Evolutionary conservation across 1,284 basidiomycete species (phyloP), one percentile per base, ranked within the genome.

Genomic region (Fistulinella cinereoalba): DNA sequence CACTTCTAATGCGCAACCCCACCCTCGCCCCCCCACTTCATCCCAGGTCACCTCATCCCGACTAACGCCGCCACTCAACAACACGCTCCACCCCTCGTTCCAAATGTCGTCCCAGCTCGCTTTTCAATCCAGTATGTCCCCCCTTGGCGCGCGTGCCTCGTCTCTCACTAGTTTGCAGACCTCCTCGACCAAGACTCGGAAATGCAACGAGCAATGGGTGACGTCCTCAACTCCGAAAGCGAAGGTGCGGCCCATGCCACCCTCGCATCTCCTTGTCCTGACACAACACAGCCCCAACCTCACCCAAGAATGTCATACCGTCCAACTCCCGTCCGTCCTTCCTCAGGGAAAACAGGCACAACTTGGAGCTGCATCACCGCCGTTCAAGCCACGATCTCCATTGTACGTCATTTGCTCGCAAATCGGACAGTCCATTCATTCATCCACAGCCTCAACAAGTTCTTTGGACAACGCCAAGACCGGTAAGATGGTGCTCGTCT

Each of bases 121-220:
- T 32, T 72, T 70, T 50, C 75, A 81, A 48, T 80, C 83, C 16
- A 85, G 85, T 85, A 59, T 53, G 80, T 69, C 47, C 37, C 28
- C 24, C 37, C 22, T 22, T 22, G 23, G 41, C 16, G 40, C 45
- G 15, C 23, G 12, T n/a, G 11, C 24, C 36, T 53, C 34, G 50
- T 39, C 28, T 47, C 45, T 65, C 22, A 64, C 27, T 21, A 11
- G 25, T 27, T 12, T 32, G 29, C 48, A 88, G 85, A 88, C 66
- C 71, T 88, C 13, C 62, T 88, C 50, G 83, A 85, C 16, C 74
- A 79, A 44, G 81, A 88, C 56, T 84, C 83, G 3, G 82, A 83
- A 56, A 88, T 88, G 85, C 81, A 80, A 45, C 72, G 77, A 40
- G 79, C 72, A n/a, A 76, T 88, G 60, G 71, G 77, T 31, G 77